phyloP scores from a whole-genome alignment of 1,284 basidiomycete species.

The Tranzscheliella williamsii region DNA sequence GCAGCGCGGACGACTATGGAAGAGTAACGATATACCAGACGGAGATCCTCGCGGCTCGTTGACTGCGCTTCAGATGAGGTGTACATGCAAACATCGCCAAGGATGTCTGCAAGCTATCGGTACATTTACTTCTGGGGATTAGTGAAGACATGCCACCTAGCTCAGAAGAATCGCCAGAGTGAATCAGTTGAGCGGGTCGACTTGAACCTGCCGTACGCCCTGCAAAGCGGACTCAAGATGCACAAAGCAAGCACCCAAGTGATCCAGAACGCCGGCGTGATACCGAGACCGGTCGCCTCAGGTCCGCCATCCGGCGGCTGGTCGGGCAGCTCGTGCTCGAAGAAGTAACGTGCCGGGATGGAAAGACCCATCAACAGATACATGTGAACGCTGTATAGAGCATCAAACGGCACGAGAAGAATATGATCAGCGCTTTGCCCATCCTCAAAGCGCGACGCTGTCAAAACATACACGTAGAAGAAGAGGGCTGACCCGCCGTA shows the following conservation, averaged over 20 bases:
- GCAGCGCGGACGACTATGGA: constrained; percentile 40
- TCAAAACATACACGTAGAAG: constrained; percentile 42
- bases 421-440: no score
- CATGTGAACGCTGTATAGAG: constrained; percentile 13
- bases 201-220: constrained; percentile 27
- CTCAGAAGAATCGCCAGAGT: constrained; percentile 40
- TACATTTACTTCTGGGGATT: no score
- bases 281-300: constrained; percentile 6
- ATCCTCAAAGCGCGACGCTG: not conserved
- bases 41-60: constrained; percentile 11
- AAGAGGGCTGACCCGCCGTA: constrained; percentile 43
- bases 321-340: constrained; percentile 26
- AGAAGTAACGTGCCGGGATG: constrained; percentile 17
- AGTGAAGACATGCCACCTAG: not conserved
- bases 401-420: no score
- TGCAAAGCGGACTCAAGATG: constrained; percentile 24
- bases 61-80: not conserved
- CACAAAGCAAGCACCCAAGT: constrained; percentile 14
- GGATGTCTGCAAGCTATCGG: no score
- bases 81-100: not conserved
- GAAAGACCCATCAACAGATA: constrained; percentile 19
- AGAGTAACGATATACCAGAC: constrained; percentile 26
- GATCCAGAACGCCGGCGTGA: constrained; percentile 22
- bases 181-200: constrained; percentile 6
- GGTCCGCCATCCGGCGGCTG: constrained; percentile 20